Percentiles rank a stretch among this genome's conserved stretches.
Evolutionary conservation across 495 filamentous ascomycete species (phyloP).

Genomic region (Tuber indicum): DNA sequence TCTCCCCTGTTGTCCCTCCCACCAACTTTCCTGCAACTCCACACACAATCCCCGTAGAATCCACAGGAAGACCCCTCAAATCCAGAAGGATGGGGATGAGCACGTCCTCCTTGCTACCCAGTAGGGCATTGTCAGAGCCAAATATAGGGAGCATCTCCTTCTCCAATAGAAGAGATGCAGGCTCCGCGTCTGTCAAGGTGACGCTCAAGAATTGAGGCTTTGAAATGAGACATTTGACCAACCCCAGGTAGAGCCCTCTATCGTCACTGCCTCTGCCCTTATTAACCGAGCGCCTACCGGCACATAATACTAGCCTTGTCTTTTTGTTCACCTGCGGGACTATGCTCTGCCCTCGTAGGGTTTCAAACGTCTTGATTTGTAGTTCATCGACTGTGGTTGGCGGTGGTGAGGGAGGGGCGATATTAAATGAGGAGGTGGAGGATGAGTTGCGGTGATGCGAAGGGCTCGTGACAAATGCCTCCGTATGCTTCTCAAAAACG

Average conservation of each 20-base stretch:
- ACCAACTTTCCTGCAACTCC: slow-evolving; percentile 78
- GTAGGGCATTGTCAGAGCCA: slow-evolving; percentile 55
- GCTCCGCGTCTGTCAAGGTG: slow-evolving; percentile 76
- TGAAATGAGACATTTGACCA: slow-evolving; percentile 62
- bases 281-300: slow-evolving; percentile 55
- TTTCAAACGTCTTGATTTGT: slow-evolving; percentile 71
- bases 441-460: slow-evolving; percentile 50
- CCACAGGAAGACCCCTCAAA: slow-evolving; percentile 69
- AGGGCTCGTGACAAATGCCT: slow-evolving; percentile 57
- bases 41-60: slow-evolving; percentile 89
- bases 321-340: slow-evolving; percentile 60
- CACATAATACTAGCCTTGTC: slow-evolving; percentile 76
- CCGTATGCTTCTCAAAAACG: slow-evolving; percentile 63
- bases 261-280: slow-evolving; percentile 41
- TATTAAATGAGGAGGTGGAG: slow-evolving; percentile 47
- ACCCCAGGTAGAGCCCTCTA: slow-evolving; percentile 54
- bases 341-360: slow-evolving; percentile 66
- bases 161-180: slow-evolving; percentile 76
- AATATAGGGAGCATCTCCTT: slow-evolving; percentile 61
- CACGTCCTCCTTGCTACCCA: slow-evolving; percentile 66
- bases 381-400: slow-evolving; percentile 70
- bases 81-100: slow-evolving; percentile 88
- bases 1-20: slow-evolving; percentile 45
- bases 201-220: slow-evolving; percentile 76
- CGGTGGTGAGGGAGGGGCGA: slow-evolving; percentile 59